phyloP scores from a whole-genome alignment of 768 basidiomycete genomes.

The Leccinum barrowsii region DNA sequence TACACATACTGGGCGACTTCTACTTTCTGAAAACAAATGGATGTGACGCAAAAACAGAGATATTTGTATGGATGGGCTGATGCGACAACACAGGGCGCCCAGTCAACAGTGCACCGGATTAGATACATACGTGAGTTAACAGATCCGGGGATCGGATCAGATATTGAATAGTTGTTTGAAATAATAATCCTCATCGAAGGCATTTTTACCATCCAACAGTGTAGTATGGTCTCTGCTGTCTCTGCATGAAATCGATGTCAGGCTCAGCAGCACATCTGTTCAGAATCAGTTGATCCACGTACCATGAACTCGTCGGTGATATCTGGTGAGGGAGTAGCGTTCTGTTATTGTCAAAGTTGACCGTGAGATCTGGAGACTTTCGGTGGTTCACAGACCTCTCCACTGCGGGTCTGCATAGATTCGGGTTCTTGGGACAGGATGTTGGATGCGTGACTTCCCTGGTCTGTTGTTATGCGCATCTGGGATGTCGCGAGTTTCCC shows the following conservation, averaged over 20 bases:
- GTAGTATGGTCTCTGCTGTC: slow-evolving; percentile 2
- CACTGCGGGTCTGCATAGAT: neutral
- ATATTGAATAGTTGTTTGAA: neutral
- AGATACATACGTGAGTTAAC: neutral
- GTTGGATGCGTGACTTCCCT: neutral
- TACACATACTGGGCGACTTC: slow-evolving; percentile 3
- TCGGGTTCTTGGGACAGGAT: slow-evolving; percentile 4
- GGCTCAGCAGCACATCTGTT: neutral
- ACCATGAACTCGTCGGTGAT: slow-evolving; percentile 6
- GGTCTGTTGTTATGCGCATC: slow-evolving; percentile 8
- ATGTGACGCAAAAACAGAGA: neutral
- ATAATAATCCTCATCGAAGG: neutral
- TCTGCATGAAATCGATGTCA: neutral
- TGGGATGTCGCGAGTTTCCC: slow-evolving; percentile 27
- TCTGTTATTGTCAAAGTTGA: slow-evolving; percentile 5
- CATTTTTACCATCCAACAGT: slow-evolving; percentile 8
- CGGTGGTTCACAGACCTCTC: slow-evolving; percentile 8
- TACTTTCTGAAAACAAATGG: neutral
- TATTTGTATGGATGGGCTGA: neutral
- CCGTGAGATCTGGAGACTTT: neutral
- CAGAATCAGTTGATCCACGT: neutral
- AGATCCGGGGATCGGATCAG: neutral
- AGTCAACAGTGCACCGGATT: neutral
- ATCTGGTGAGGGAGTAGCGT: neutral
- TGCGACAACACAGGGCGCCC: slow-evolving; percentile 1